Conservation (phyloP, 169 alveolate genomes). For the Cryptosporidium sp. region DNA sequence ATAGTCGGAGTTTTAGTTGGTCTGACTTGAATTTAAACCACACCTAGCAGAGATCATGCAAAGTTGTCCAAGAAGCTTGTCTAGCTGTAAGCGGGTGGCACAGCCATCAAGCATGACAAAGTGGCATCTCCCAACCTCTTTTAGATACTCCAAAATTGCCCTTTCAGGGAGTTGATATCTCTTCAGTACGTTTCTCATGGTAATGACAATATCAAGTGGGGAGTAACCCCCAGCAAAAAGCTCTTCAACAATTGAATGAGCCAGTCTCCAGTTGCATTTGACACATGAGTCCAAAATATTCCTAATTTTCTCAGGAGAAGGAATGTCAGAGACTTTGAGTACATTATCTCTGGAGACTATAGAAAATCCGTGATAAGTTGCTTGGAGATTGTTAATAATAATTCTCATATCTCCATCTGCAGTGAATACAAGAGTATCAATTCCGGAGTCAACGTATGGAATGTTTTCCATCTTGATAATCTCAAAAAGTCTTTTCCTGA, state of each 20-base stretch:
- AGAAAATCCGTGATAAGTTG: constrained; percentile 96
- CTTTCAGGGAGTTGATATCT: constrained; percentile 82
- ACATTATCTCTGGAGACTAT: constrained; percentile 95
- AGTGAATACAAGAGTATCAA: constrained; percentile 95
- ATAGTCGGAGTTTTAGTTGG: neutral
- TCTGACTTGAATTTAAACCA: constrained; percentile 6
- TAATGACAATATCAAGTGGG: constrained; percentile 89
- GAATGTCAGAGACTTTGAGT: constrained; percentile 93
- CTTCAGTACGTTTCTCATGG: constrained; percentile 82
- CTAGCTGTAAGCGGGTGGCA: constrained; percentile 78
- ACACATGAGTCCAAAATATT: constrained; percentile 87
- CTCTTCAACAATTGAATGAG: constrained; percentile 82
- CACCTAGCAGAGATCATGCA: constrained; percentile 73
- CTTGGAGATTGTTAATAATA: constrained; percentile 93
- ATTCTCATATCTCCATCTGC: constrained; percentile 95
- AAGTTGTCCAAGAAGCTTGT: constrained; percentile 80
- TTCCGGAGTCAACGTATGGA: constrained; percentile 88
- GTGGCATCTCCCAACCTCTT: constrained; percentile 81
- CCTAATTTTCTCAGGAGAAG: constrained; percentile 94
- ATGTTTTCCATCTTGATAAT: constrained; percentile 87
- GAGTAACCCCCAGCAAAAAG: constrained; percentile 90
- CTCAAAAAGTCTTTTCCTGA: constrained; percentile 88
- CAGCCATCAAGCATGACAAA: constrained; percentile 80
- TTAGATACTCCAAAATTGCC: constrained; percentile 81
- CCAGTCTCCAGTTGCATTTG: constrained; percentile 88